Evolutionary conservation across 768 basidiomycete genomes (phyloP), one percentile per base, ranked within the genome.

Genomic region (Trichaptum fuscoviolaceum): DNA sequence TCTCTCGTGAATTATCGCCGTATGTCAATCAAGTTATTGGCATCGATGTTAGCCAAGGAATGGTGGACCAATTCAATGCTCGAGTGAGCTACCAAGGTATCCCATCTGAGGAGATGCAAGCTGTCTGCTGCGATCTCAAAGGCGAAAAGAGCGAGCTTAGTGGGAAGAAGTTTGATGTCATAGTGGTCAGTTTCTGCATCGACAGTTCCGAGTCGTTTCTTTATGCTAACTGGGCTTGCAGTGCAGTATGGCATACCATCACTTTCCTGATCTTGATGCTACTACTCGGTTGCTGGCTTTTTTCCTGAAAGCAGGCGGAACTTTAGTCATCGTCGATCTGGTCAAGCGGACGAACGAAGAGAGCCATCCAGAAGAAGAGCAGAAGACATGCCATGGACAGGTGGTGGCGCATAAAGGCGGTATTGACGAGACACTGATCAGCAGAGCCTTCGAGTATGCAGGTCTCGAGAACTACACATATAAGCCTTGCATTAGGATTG

Each of bases 11-110:
- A 58, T 80, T 93, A 25, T 85, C 84, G 0, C 79, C 85, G 1
- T 77, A 89, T 69, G 83, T 83, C 60, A 88, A 85, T 72, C 79
- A 79, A 34, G 83, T 93, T 68, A 75, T 92, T 18, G 92, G 91
- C 10, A 85, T 90, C 18, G 92, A 93, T 72, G 89, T 92, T 72
- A 91, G 87, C 75, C 85, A 87, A 68, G 83, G 76, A 0, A 84
- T 87, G 80, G 88, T 93, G 9, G 86, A 91, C 65, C 75, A 79
- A 18, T 93, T 85, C 78, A 91, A 91, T 74, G 71, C 75, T 63
- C 78, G 80, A 24, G 85, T 85, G 15, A 67, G 67, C 23, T 84
- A 88, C 65, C 87, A 91, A 66, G 89, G 90, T 5, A 83, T 91
- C 42, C 70, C 81, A 1, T 75, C 79, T 0, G 86, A 89, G 63